phyloP scores from a whole-genome alignment of 768 basidiomycete species.

The Lactarius psammicola region DNA sequence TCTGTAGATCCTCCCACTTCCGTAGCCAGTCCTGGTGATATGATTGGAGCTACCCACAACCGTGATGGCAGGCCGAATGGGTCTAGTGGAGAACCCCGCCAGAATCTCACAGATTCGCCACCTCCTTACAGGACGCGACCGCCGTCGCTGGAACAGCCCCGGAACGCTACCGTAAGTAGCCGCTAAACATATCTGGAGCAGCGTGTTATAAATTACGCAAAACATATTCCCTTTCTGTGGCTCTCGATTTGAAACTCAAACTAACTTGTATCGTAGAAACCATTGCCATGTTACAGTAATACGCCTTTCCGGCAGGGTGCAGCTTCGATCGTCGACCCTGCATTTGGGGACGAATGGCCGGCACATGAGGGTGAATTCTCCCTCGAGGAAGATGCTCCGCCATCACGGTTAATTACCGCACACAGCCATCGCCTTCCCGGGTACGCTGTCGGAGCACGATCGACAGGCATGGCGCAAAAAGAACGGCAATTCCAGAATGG shows the following conservation, averaged over 20 bases:
- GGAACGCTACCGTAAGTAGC: slow-evolving; percentile 11
- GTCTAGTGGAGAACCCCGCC: neutral
- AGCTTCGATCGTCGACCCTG: neutral
- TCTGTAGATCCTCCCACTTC: slow-evolving; percentile 80
- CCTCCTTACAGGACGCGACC: slow-evolving; percentile 22
- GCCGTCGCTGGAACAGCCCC: slow-evolving; percentile 11
- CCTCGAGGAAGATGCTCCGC: neutral
- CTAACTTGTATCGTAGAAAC: slow-evolving; percentile 6
- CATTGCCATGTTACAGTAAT: slow-evolving; percentile 4
- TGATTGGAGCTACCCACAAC: neutral
- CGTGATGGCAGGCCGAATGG: neutral
- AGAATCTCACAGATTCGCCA: slow-evolving; percentile 5
- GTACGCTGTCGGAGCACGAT: neutral
- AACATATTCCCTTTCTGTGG: neutral
- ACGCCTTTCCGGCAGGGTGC: neutral
- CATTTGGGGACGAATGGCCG: neutral
- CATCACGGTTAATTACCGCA: neutral
- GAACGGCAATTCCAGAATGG: neutral
- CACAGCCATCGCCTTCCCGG: neutral
- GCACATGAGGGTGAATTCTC: neutral
- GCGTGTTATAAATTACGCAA: neutral
- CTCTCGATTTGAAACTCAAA: neutral
- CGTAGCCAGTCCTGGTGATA: slow-evolving; percentile 24
- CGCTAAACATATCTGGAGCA: neutral
- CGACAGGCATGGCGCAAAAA: neutral